Evolutionary conservation across 192 early-diverging fungal genomes (phyloP), one percentile per base, ranked within the genome.

Genomic region (Dissophora ornata): DNA sequence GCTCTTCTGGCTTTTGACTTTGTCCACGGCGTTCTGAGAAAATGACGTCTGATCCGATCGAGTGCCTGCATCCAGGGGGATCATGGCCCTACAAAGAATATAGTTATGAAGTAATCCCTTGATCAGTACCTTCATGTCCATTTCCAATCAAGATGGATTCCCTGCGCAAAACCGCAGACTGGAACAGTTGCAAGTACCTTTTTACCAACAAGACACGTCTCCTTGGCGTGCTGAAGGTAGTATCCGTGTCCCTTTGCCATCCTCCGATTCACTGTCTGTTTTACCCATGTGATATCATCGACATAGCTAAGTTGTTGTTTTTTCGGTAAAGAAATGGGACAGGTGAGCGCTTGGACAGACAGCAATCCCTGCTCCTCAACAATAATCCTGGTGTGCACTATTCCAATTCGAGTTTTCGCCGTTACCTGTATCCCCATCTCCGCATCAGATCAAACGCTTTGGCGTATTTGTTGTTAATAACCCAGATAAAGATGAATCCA

Each of bases 231-330:
- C 79, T 98, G 96, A 67, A 98, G 79, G 67, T 98, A 98, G 80
- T 97, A 96, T 15, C 96, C 96, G 69, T 98, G 96, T 8, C 96
- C 96, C 73, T 98, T 98, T 10, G 96, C 96, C 93, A 98, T 93
- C 48, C 96, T 86, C 47, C 96, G 88, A 81, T 97, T 97, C 62
- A 97, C 94, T 13, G 95, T 97, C 63, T 96, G 94, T 71, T 98
- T 98, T 42, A 98, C 94, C 96, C 96, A 98, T 16, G 96, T 93
- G 30, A 98, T 94, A 79, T 97, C 95, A 75, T 98, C 96, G 10
- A 96, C 92, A 64, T 95, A 93, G 34, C 86, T 89, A 77, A 24
- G 32, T 24, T 4, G 15, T 32, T 34, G 24, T 41, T 11, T 38
- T 21, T 15, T 38, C 22, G 26, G 41, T 26, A 2, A 46, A 51